These are phyloP conservation scores for Candida sithepensis DNA, from an alignment of 805 yeast species.

Conservation along the genomic window DNA sequence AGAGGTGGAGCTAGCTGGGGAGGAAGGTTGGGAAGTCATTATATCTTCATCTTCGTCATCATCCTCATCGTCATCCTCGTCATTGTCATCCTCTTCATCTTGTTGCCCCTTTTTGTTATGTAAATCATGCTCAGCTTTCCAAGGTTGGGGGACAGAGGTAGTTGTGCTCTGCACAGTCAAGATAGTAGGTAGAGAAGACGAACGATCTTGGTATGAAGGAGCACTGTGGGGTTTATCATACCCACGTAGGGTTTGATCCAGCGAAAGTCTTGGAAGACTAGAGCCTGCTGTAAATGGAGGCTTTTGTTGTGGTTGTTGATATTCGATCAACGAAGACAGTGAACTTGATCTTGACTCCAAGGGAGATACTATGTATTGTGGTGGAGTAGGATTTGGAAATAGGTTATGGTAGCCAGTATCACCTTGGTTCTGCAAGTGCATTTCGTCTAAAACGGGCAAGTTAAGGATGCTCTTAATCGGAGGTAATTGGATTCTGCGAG, in stretches of 20 bases:
- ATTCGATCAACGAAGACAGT: slow-evolving; percentile 12
- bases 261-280: background rate
- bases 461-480: slow-evolving; percentile 22
- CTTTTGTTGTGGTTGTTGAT: slow-evolving; percentile 5
- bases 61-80: slow-evolving; percentile 2
- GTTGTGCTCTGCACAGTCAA: background rate
- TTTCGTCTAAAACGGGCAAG: slow-evolving; percentile 15
- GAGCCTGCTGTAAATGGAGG: background rate
- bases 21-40: background rate
- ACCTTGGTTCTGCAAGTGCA: background rate
- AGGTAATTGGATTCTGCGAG: slow-evolving; percentile 17
- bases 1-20: background rate
- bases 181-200: background rate
- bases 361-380: slow-evolving; percentile 17
- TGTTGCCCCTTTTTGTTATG: background rate
- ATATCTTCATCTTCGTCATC: background rate
- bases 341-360: slow-evolving; percentile 22
- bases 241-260: background rate
- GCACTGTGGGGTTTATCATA: background rate
- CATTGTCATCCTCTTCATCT: background rate
- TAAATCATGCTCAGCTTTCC: background rate
- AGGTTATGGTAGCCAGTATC: background rate
- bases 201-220: background rate
- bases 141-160: no score
- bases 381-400: slow-evolving; percentile 6